Evolutionary conservation across 106 monocot species (phyloP).

Genomic region (Vanilla planifolia): DNA sequence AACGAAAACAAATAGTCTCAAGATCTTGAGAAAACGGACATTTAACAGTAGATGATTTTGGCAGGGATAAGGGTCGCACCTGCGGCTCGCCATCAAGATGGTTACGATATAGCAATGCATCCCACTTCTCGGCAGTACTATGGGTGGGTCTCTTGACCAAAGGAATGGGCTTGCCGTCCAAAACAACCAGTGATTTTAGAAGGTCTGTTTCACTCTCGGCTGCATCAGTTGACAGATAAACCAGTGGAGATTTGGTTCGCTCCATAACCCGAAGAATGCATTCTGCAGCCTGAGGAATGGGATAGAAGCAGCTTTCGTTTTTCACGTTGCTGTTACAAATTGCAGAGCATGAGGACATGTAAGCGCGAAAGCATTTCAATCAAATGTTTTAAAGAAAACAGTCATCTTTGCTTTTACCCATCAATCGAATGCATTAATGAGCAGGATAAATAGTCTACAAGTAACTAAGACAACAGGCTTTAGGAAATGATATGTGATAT

Average conservation of each 20-base stretch:
- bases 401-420: too few relatives aligned
- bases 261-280: conserved; percentile 57
- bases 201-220: conserved; percentile 74
- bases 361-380: too few relatives aligned
- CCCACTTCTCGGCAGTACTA: conserved; percentile 77
- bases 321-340: conserved; percentile 86
- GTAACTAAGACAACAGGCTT: too few relatives aligned
- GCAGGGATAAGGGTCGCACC: conserved; percentile 30
- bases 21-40: too few relatives aligned
- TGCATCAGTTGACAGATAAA: conserved; percentile 92
- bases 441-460: too few relatives aligned
- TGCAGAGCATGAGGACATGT: too few relatives aligned
- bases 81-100: conserved; percentile 63
- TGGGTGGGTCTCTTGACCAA: conserved; percentile 69
- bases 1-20: background rate
- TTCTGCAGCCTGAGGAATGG: conserved; percentile 87
- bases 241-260: conserved; percentile 54
- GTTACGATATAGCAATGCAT: conserved; percentile 78
- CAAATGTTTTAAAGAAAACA: too few relatives aligned
- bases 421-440: too few relatives aligned
- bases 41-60: too few relatives aligned
- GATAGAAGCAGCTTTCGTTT: conserved; percentile 81
- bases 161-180: conserved; percentile 42
- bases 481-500: too few relatives aligned
- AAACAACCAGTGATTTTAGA: conserved; percentile 59